Base-by-base conservation (phyloP, 768 basidiomycete genomes). In the Suillus americanus region DNA sequence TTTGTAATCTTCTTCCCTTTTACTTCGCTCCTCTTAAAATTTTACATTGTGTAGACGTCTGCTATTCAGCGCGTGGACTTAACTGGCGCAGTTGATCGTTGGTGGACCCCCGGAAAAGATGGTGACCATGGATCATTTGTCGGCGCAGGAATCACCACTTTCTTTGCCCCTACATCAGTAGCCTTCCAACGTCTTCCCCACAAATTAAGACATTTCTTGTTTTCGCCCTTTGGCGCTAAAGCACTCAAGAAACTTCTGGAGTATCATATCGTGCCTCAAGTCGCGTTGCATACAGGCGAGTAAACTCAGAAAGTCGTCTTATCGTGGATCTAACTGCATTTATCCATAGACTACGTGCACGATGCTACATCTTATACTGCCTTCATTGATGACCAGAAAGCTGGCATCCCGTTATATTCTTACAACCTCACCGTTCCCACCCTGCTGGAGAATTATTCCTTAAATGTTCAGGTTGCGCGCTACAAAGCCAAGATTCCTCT, bases 191-290 rank as follows among this genome's bases (percentile, higher is more conserved):
- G 68, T 18, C 79, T 89, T 18, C 88, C 88, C 0, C 69, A 64
- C n/a, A 82, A 80, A 60, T 79, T 89, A 28, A 78, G 77, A 64
- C 67, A 80, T 33, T 89, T 81, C 80, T 76, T 89, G 60, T 88
- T 89, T 74, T 88, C 87, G 5, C 85, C 86, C 1, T 83, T 85
- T 62, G 88, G 88, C 8, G 75, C 78, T 38, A 72, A 68, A 23
- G 82, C 75, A 13, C 66, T 89, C 60, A 81, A 77, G 66, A 88
- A 87, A 73, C 64, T 89, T 23, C 68, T 90, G 16, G 76, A 84
- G 53, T 89, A 82, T 74, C 88, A 90, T 73, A 78, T 85, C 63
- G 80, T 85, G 7, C 85, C 85, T 0, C 74, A 79, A 12, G 64
- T 77, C 18, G 74, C 85, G 28, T 73, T 87, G n/a, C 78, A 85